Evolutionary conservation across 2,329 filamentous ascomycete species (phyloP), one percentile per base, ranked within the genome.

Genomic region (Elsinoe perseae): DNA sequence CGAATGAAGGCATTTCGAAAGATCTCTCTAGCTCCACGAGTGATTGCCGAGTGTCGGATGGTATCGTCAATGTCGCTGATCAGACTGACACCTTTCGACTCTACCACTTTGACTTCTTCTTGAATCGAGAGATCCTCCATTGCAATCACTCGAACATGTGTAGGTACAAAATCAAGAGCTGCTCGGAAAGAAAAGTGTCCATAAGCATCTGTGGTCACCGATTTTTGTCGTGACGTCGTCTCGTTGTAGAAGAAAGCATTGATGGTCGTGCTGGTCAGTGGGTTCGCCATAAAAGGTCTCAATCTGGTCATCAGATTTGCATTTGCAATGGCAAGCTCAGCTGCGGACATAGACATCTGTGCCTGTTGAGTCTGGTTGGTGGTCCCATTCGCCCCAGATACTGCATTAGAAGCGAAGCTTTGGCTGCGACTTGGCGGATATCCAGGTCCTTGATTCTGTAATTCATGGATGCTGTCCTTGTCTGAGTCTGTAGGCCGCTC

Each of bases 21-120:
- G 60, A 97, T 96, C 67, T 97, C 93, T 58, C 90, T 85, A 0
- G 92, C 86, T 5, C 95, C 93, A 54, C 81, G 81, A 1, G 83
- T 81, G 61, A 98, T 96, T 57, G 91, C 95, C 18, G 93, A 96
- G 64, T 90, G 86, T 70, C 98, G 98, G 67, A 98, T 85, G 0
- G 93, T 98, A 70, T 98, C 93, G 66, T 98, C 93, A 61, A 98
- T 93, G 68, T 98, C 93, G 68, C 89, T 97, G 68, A 98, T 97
- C 58, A 98, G 67, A 69, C 91, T 97, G 60, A 98, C 81, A 38
- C 93, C 93, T 20, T 75, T 77, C 0, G 87, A 81, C 58, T 92
- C 86, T 3, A 86, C 90, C 52, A 97, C 75, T 38, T 82, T 78
- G 43, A 98, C 79, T 56, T 87, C 80, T 61, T 93, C 86, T 1